Conservation (phyloP, 306 rosid genomes). For the Ormosia semicastrata region DNA sequence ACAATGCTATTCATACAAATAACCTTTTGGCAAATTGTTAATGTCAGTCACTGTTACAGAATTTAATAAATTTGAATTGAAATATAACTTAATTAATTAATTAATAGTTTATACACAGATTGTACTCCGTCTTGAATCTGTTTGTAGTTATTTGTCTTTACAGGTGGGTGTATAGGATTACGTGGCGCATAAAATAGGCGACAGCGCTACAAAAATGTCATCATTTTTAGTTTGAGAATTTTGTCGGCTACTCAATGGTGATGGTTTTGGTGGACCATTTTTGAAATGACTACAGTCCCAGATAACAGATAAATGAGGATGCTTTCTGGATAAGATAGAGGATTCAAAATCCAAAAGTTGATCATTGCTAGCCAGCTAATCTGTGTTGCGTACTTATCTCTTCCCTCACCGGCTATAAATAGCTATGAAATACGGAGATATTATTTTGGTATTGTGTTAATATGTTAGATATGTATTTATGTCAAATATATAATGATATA, state of each 20-base stretch:
- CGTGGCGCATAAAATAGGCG: not conserved
- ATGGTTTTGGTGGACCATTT: not conserved
- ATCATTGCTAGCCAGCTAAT: not conserved
- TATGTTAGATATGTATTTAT: too few species aligned
- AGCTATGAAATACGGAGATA: too few species aligned
- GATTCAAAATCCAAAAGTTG: not conserved
- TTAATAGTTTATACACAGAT: not conserved
- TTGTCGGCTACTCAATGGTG: not conserved
- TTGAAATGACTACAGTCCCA: not conserved
- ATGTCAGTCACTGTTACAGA: not conserved
- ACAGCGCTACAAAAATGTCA: not conserved
- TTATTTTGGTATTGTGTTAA: too few species aligned
- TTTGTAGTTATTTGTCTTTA: not conserved
- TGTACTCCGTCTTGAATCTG: not conserved
- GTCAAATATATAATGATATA: too few species aligned
- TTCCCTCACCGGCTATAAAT: not conserved
- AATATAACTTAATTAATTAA: not conserved
- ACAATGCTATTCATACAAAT: not conserved
- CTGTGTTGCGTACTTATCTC: not conserved
- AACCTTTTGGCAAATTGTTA: not conserved
- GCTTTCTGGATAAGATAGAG: not conserved
- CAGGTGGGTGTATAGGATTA: not conserved
- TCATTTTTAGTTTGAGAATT: not conserved
- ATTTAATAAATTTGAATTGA: not conserved
- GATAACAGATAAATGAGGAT: not conserved